These are phyloP conservation scores for Carex littledalei DNA, from an alignment of 176 grass and related monocot species.

Conservation along the genomic window DNA sequence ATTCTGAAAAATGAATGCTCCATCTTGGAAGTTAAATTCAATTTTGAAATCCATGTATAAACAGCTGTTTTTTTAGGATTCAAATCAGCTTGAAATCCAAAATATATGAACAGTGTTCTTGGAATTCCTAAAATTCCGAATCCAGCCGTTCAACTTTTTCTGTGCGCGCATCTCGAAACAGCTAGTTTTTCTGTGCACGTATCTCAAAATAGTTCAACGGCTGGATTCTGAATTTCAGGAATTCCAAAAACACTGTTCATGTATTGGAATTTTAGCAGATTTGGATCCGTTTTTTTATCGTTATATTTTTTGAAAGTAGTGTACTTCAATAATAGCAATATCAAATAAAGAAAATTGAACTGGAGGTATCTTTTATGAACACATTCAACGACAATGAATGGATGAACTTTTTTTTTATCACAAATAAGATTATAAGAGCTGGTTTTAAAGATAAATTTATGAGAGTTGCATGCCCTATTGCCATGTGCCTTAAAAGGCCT, in stretches of 20 bases:
- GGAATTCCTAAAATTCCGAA: too few species aligned
- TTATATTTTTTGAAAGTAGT: background rate
- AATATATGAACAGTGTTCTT: too few species aligned
- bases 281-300: too few species aligned
- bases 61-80: background rate
- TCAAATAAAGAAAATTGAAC: background rate
- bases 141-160: too few species aligned
- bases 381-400: background rate
- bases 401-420: too few species aligned
- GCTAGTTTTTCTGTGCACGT: too few species aligned
- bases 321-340: background rate
- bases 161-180: too few species aligned
- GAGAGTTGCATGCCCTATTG: background rate
- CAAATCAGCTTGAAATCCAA: too few species aligned
- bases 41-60: background rate
- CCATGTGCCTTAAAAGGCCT: conserved; percentile 16
- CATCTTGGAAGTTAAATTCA: background rate
- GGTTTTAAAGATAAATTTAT: conserved; percentile 9
- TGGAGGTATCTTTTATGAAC: background rate
- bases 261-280: too few species aligned
- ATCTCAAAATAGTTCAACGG: too few species aligned
- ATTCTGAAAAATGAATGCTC: background rate
- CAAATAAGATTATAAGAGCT: background rate
- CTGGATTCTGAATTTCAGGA: too few species aligned
- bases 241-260: too few species aligned